Evolutionary conservation across 2,329 filamentous ascomycete species (phyloP).

Genomic region (Sclerotinia sclerotiorum): DNA sequence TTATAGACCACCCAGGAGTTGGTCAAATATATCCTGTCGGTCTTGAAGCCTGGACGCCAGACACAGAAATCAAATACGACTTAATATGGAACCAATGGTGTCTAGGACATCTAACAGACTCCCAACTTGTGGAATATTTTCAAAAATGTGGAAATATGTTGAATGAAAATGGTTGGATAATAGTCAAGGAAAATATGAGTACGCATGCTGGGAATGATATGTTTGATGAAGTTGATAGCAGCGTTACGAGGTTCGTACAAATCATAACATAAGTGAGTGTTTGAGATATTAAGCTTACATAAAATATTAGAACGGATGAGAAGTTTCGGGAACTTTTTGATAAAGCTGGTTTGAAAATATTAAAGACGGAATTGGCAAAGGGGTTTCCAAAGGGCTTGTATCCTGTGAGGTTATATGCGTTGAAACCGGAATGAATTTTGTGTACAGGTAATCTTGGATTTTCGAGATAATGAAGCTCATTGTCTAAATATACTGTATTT

Average conservation of each 20-base stretch:
- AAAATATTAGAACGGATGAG: slow-evolving; percentile 57
- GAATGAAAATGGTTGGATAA: slow-evolving; percentile 57
- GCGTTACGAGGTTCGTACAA: slow-evolving; percentile 62
- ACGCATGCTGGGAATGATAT: slow-evolving; percentile 61
- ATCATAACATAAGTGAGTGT: not conserved
- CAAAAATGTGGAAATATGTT: slow-evolving; percentile 56
- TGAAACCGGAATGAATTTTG: slow-evolving; percentile 42
- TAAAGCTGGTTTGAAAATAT: slow-evolving; percentile 65
- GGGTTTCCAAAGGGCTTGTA: slow-evolving; percentile 64
- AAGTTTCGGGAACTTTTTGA: slow-evolving; percentile 72
- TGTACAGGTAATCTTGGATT: not conserved
- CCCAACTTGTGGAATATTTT: slow-evolving; percentile 68
- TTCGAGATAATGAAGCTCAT: not conserved
- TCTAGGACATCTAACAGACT: slow-evolving; percentile 75
- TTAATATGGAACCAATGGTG: slow-evolving; percentile 93
- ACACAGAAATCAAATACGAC: slow-evolving; percentile 59
- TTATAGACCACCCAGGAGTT: slow-evolving; percentile 59
- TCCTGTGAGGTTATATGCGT: slow-evolving; percentile 75
- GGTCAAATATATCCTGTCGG: slow-evolving; percentile 68
- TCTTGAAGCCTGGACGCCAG: slow-evolving; percentile 67
- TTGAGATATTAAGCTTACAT: not conserved
- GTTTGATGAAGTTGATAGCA: slow-evolving; percentile 74
- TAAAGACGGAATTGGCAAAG: slow-evolving; percentile 69
- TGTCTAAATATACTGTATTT: not conserved
- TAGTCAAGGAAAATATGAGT: slow-evolving; percentile 65